phyloP scores from a whole-genome alignment of 1,284 basidiomycete species.

The Ceratobasidium sp. region DNA sequence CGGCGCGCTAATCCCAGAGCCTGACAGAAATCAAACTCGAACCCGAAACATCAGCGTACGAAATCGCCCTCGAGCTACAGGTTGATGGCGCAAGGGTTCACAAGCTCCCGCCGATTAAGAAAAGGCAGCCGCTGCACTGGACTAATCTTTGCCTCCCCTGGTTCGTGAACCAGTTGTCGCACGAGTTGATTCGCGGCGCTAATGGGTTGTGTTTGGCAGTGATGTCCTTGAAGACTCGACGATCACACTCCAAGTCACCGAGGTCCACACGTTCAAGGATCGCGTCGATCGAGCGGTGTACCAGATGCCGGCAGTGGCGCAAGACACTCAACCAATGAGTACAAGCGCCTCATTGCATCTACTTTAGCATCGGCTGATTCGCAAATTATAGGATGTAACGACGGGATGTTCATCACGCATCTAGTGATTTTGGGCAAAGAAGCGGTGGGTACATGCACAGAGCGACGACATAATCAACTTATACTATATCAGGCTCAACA shows the following conservation, averaged over 20 bases:
- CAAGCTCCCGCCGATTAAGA: neutral
- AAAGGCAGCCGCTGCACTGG: neutral
- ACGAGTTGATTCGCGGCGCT: too few species aligned
- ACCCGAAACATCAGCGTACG: neutral
- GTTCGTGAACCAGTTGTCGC: too few species aligned
- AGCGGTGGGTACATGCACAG: neutral
- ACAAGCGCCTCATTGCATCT: neutral
- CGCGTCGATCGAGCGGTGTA: neutral
- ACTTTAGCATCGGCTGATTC: neutral
- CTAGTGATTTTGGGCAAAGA: neutral
- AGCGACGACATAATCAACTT: neutral
- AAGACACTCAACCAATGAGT: neutral
- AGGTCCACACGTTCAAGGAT: too few species aligned
- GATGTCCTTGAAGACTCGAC: neutral
- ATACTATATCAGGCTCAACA: neutral
- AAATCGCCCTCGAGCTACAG: constrained; percentile 1
- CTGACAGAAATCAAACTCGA: constrained; percentile 23
- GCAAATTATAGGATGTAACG: neutral
- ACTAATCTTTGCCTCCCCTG: too few species aligned
- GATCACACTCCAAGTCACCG: too few species aligned
- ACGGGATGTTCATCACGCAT: neutral
- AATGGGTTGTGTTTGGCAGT: neutral
- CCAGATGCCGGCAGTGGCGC: neutral
- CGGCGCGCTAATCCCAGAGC: too few species aligned
- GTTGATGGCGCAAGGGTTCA: too few species aligned